Base-by-base conservation (phyloP, 169 alveolate genomes). In the Eimeria maxima region DNA sequence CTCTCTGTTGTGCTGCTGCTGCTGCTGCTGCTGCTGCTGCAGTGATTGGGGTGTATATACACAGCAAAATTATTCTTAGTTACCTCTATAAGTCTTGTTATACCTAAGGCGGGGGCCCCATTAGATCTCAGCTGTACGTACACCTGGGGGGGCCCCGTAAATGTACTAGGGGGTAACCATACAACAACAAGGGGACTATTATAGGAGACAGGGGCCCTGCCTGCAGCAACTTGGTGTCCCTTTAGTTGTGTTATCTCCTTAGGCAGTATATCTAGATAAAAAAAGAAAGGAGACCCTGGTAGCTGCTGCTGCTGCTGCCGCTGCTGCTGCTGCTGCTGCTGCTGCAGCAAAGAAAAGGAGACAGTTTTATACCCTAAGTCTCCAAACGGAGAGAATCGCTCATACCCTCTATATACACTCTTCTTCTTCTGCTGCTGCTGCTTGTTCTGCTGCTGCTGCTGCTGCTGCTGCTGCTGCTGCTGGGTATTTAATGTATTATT, bases 1-100 rank as follows among this genome's bases (percentile, higher is more conserved):
- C 14, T 20, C 24, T 80, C 45, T 47, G 73, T 45, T 20, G 27
- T 7, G n/a, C n/a, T n/a, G n/a, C n/a, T n/a, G n/a, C n/a, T n/a
- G n/a, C n/a, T n/a, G n/a, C n/a, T n/a, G n/a, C n/a, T n/a, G n/a
- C n/a, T n/a, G n/a, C n/a, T n/a, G n/a, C 90, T 71, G 69, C 90
- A 80, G 71, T 80, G 90, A 6, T 13, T 50, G 65, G 90, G 90
- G 90, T 80, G 90, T 80, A 80, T 50, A 45, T 80, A 80, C 90
- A 80, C 90, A 69, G 55, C 90, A 80, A 50, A 29, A 33, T 63
- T 80, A 3, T 80, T 6, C 2, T 5, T 5, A 33, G 90, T 10
- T 3, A 80, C 90, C 71, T 80, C 71, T 3, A 80, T 16, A 4
- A 80, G 90, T 2, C 90, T 69, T 1, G 71, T 50, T 24, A 47